phyloP scores from a whole-genome alignment of 2,329 filamentous ascomycete genomes.

The Colletotrichum sidae region DNA sequence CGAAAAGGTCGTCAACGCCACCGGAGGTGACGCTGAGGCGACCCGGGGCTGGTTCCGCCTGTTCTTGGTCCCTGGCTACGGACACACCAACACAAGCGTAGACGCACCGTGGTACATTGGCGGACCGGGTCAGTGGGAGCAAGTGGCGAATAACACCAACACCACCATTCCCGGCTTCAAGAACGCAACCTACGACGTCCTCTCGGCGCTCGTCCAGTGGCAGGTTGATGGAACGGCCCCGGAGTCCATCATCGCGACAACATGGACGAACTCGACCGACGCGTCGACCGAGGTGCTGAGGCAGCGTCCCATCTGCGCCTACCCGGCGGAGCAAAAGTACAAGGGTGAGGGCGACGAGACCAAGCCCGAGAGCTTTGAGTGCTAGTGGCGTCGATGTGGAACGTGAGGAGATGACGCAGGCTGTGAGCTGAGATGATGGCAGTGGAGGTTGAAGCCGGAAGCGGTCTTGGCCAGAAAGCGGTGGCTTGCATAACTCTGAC shows the following conservation, averaged over 20 bases:
- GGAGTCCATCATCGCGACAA: slow-evolving; percentile 49
- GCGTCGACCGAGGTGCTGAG: slow-evolving; percentile 52
- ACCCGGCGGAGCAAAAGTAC: slow-evolving; percentile 40
- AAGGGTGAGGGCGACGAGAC: slow-evolving; percentile 9
- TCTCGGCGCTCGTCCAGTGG: slow-evolving; percentile 53
- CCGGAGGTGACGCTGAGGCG: slow-evolving; percentile 43
- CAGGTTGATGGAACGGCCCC: slow-evolving; percentile 48
- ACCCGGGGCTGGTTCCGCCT: slow-evolving; percentile 62
- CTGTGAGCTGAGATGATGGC: background rate
- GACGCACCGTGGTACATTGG: slow-evolving; percentile 56
- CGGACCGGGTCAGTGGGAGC: slow-evolving; percentile 42
- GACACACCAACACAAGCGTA: slow-evolving; percentile 51
- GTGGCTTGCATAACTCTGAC: background rate
- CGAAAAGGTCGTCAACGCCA: slow-evolving; percentile 52
- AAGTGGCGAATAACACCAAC: slow-evolving; percentile 39
- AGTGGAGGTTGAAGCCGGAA: background rate
- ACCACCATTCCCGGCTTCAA: slow-evolving; percentile 49
- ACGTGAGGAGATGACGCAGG: background rate
- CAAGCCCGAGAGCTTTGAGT: slow-evolving; percentile 17
- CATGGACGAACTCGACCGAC: slow-evolving; percentile 44
- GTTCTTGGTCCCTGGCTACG: slow-evolving; percentile 63
- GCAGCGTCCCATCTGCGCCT: slow-evolving; percentile 59
- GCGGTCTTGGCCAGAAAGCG: background rate
- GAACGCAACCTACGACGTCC: slow-evolving; percentile 50
- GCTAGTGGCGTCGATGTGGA: background rate